Evolutionary conservation across 2,329 filamentous ascomycete genomes (phyloP).

Genomic region (Cladosporium oxysporum): DNA sequence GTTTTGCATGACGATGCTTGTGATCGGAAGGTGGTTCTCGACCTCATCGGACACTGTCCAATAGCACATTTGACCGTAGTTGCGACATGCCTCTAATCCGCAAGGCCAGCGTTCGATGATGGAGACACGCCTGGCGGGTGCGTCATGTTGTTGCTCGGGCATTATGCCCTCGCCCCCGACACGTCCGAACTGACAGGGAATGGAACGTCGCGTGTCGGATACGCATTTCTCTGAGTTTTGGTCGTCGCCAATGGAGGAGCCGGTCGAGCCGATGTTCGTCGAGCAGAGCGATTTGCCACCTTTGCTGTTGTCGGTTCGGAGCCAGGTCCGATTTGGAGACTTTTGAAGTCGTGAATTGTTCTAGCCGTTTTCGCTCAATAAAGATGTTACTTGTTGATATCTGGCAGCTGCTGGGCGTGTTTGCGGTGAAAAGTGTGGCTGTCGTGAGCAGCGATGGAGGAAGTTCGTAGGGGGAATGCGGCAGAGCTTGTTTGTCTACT

Average conservation of each 20-base stretch:
- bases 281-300: background rate
- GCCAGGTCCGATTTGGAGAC: background rate
- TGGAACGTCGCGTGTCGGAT: background rate
- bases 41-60: background rate
- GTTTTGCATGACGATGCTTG: slow-evolving; percentile 11
- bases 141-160: background rate
- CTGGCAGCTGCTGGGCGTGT: background rate
- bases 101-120: slow-evolving; percentile 18
- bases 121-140: background rate
- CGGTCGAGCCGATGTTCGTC: background rate
- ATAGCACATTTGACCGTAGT: slow-evolving; percentile 17
- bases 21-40: slow-evolving; percentile 5
- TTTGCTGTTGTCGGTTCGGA: background rate
- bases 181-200: background rate
- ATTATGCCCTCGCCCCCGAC: slow-evolving; percentile 2
- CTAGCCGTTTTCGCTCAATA: background rate
- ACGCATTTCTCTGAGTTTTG: background rate
- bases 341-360: background rate
- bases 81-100: background rate
- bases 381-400: background rate
- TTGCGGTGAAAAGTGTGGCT: background rate
- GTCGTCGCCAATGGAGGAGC: background rate
- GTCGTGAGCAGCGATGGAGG: background rate
- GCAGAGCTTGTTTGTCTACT: background rate
- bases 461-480: background rate